These are phyloP conservation scores for Pilaira anomala DNA, from an alignment of 192 early-diverging fungal species.

Conservation along the genomic window DNA sequence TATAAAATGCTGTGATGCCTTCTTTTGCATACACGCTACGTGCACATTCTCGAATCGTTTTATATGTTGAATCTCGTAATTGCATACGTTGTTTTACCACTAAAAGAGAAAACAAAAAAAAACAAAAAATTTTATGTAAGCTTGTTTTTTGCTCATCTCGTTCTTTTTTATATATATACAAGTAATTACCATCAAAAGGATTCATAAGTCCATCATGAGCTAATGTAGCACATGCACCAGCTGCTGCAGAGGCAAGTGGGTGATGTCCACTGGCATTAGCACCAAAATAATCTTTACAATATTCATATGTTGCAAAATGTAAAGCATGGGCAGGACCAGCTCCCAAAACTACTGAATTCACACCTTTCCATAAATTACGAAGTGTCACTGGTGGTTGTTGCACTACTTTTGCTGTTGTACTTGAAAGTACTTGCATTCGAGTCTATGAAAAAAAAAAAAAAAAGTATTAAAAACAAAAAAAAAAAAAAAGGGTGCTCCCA, in stretches of 20 bases:
- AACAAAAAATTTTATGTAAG: neutral
- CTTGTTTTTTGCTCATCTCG: too few species aligned
- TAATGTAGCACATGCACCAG: constrained; percentile 87
- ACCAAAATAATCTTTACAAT: constrained; percentile 76
- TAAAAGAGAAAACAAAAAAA: constrained; percentile 32
- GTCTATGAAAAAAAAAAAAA: constrained; percentile 53
- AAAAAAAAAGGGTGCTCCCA: neutral
- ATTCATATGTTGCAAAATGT: constrained; percentile 94
- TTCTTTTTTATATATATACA: too few species aligned
- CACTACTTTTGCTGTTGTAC: constrained; percentile 28
- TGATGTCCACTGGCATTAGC: constrained; percentile 51
- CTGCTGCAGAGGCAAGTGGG: constrained; percentile 67
- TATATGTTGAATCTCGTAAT: constrained; percentile 68
- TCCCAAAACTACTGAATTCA: constrained; percentile 88
- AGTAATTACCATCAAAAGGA: constrained; percentile 82
- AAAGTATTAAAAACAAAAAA: neutral
- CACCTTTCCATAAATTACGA: constrained; percentile 87
- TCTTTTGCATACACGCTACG: constrained; percentile 65
- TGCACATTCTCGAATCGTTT: constrained; percentile 68
- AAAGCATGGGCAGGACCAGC: constrained; percentile 95
- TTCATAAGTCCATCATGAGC: constrained; percentile 90
- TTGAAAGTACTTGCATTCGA: constrained; percentile 84
- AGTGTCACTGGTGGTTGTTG: neutral
- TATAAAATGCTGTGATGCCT: constrained; percentile 85
- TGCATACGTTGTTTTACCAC: constrained; percentile 98